phyloP scores from a whole-genome alignment of 352 stramenopile genomes.

The Pythium phragmitis region DNA sequence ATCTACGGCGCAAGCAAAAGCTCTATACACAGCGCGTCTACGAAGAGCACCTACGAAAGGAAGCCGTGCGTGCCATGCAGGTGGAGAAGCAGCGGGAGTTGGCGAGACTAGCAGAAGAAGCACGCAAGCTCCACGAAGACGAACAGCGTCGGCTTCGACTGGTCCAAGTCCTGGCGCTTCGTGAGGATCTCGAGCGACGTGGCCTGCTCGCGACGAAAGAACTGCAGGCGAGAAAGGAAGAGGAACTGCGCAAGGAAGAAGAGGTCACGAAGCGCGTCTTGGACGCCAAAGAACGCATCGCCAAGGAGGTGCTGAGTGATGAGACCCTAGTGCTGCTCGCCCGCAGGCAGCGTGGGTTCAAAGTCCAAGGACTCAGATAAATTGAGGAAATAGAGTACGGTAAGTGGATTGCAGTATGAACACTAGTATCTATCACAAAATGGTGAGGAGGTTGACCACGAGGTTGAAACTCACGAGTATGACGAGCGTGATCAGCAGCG shows the following conservation, averaged over 20 bases:
- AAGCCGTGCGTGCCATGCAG: constrained; percentile 22
- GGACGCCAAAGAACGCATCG: constrained; percentile 34
- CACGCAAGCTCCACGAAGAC: constrained; percentile 29
- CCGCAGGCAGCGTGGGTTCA: constrained; percentile 10
- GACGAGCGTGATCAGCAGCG: constrained; percentile 38
- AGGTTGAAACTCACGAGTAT: constrained; percentile 20
- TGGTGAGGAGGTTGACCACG: constrained; percentile 13
- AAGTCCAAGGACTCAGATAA: background rate
- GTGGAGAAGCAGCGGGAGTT: constrained; percentile 35
- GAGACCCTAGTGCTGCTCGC: constrained; percentile 39
- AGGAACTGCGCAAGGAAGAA: constrained; percentile 43
- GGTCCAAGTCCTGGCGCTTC: constrained; percentile 28
- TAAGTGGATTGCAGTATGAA: background rate
- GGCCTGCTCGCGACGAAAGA: constrained; percentile 40
- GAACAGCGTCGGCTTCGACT: constrained; percentile 33
- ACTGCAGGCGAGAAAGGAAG: constrained; percentile 46
- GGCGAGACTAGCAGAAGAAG: constrained; percentile 27
- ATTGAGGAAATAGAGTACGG: background rate
- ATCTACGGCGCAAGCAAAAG: constrained; percentile 40
- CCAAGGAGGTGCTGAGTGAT: constrained; percentile 34
- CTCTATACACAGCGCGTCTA: constrained; percentile 41
- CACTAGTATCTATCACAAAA: constrained; percentile 9
- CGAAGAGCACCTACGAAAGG: constrained; percentile 40
- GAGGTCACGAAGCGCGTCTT: constrained; percentile 29
- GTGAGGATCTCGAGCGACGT: constrained; percentile 41